Percentiles rank a stretch among this genome's conserved stretches.
Evolutionary conservation across 208 protist genomes (phyloP).

Genomic region (Leishmania guyanensis): DNA sequence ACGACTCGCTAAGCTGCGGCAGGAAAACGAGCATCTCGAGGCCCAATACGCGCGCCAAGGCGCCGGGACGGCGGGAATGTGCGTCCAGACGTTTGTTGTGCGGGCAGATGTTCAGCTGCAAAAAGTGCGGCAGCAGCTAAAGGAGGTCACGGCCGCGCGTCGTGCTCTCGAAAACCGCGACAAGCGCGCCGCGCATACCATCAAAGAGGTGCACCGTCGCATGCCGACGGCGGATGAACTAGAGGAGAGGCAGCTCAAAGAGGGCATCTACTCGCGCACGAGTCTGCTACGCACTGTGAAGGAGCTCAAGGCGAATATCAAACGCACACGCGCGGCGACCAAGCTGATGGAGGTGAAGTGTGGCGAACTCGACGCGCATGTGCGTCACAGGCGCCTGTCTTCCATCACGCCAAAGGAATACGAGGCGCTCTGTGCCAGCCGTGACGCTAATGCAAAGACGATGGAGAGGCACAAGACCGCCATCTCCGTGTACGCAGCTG

Average conservation of each 20-base stretch:
- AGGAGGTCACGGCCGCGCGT: slow-evolving; percentile 38
- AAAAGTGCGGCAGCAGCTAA: slow-evolving; percentile 41
- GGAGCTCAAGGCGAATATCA: slow-evolving; percentile 40
- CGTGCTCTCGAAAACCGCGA: slow-evolving; percentile 56
- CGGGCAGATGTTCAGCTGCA: slow-evolving; percentile 55
- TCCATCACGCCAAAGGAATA: slow-evolving; percentile 62
- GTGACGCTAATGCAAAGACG: slow-evolving; percentile 33
- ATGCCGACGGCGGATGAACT: slow-evolving; percentile 42
- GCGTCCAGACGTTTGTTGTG: slow-evolving; percentile 38
- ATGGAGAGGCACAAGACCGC: slow-evolving; percentile 34
- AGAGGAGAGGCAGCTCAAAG: slow-evolving; percentile 57
- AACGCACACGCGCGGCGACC: slow-evolving; percentile 27
- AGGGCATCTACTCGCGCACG: slow-evolving; percentile 68
- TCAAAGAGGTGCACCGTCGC: slow-evolving; percentile 51
- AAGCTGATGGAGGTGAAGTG: slow-evolving; percentile 41
- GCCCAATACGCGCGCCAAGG: slow-evolving; percentile 33
- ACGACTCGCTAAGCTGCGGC: slow-evolving; percentile 30
- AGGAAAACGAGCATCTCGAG: slow-evolving; percentile 37
- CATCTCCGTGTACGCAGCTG: slow-evolving; percentile 57
- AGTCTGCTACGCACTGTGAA: slow-evolving; percentile 44
- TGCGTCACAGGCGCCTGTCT: slow-evolving; percentile 26
- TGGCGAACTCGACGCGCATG: slow-evolving; percentile 44
- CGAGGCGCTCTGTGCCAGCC: slow-evolving; percentile 32
- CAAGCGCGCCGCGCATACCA: slow-evolving; percentile 65
- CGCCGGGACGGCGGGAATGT: slow-evolving; percentile 22